phyloP scores from a whole-genome alignment of 2,329 filamentous ascomycete genomes.

The Macrophomina tecta region DNA sequence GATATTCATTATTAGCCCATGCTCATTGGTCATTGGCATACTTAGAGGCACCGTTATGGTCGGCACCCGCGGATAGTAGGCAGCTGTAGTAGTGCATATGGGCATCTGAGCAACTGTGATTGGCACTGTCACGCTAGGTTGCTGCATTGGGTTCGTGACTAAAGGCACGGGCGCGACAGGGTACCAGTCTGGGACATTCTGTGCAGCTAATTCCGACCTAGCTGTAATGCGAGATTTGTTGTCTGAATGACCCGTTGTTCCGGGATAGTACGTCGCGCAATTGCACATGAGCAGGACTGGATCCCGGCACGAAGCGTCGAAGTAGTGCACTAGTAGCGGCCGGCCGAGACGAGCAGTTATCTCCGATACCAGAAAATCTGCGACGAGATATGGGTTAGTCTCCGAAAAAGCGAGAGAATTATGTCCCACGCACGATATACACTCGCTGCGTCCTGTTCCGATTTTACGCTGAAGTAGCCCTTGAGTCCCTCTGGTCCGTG shows the following conservation, averaged over 20 bases:
- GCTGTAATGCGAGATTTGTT: constrained; percentile 41
- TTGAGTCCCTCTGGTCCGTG: constrained; percentile 36
- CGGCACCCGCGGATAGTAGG: constrained; percentile 30
- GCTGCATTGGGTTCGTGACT: constrained; percentile 4
- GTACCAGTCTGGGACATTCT: constrained; percentile 2
- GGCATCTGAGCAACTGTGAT: constrained; percentile 8
- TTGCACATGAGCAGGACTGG: constrained; percentile 43
- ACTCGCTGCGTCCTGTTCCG: constrained; percentile 40
- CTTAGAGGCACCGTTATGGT: background rate
- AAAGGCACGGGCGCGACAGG: background rate
- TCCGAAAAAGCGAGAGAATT: constrained; percentile 35
- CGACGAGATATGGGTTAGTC: constrained; percentile 21
- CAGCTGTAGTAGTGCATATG: constrained; percentile 25
- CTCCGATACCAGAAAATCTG: constrained; percentile 34
- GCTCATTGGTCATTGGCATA: constrained; percentile 33
- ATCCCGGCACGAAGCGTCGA: constrained; percentile 32
- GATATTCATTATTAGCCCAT: constrained; percentile 46
- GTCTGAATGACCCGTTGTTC: constrained; percentile 38
- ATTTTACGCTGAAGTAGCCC: constrained; percentile 44
- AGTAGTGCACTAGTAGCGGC: constrained; percentile 33
- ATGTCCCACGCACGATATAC: constrained; percentile 30
- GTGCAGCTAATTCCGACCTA: constrained; percentile 31
- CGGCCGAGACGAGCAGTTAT: constrained; percentile 36
- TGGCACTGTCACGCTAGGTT: constrained; percentile 33
- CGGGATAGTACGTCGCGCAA: constrained; percentile 39